Evolutionary conservation across 2,329 filamentous ascomycete genomes (phyloP).

Genomic region (Neonectria magnoliae): DNA sequence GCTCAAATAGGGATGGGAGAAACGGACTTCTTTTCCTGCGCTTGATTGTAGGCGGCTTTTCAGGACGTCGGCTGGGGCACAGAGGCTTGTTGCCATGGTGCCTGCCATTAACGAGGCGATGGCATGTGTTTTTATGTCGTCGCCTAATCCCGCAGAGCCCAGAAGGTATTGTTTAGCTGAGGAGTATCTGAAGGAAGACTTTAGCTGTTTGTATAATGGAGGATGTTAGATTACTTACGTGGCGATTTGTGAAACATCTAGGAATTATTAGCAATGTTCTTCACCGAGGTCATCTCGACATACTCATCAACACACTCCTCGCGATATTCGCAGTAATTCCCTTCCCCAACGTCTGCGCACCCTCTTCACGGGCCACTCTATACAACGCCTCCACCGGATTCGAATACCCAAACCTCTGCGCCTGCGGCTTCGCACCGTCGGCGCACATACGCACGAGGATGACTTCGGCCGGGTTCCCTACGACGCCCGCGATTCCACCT

Average conservation of each 20-base stretch:
- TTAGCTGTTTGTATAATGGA: not conserved
- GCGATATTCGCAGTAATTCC: slow-evolving; percentile 53
- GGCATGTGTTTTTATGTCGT: slow-evolving; percentile 54
- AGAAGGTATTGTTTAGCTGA: slow-evolving; percentile 48
- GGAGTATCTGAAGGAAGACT: slow-evolving; percentile 42
- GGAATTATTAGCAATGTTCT: slow-evolving; percentile 11
- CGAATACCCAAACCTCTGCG: slow-evolving; percentile 51
- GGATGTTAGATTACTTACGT: slow-evolving; percentile 44
- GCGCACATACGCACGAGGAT: slow-evolving; percentile 58
- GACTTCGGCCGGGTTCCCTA: slow-evolving; percentile 58
- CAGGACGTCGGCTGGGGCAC: slow-evolving; percentile 56
- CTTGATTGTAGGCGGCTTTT: slow-evolving; percentile 54
- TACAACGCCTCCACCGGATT: slow-evolving; percentile 49
- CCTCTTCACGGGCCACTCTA: slow-evolving; percentile 49
- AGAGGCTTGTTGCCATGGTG: slow-evolving; percentile 58
- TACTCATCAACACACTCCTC: slow-evolving; percentile 57
- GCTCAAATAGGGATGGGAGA: not conserved
- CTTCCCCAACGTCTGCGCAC: slow-evolving; percentile 49
- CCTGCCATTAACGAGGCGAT: slow-evolving; percentile 53
- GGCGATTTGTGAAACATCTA: slow-evolving; percentile 57
- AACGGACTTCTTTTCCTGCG: slow-evolving; percentile 39
- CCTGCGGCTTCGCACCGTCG: slow-evolving; percentile 52
- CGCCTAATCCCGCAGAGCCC: slow-evolving; percentile 42
- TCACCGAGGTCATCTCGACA: slow-evolving; percentile 1
- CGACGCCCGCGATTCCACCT: slow-evolving; percentile 54